Conservation (phyloP, 2,329 filamentous ascomycete species). For the Talaromyces amestolkiae region DNA sequence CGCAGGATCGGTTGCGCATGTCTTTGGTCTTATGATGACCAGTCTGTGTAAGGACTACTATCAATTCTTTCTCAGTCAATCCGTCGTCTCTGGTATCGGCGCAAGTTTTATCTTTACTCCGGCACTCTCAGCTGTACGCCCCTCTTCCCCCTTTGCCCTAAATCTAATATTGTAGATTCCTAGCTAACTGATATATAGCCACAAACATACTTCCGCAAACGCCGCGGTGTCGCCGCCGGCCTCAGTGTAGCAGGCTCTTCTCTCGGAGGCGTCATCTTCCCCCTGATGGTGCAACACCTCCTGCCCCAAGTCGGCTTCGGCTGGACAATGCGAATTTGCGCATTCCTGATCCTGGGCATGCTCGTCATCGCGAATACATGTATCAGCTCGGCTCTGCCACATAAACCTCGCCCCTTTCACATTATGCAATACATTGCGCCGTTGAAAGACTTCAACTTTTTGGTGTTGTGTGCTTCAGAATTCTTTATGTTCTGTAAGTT, state of each 20-base stretch:
- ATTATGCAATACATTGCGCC: conserved; percentile 26
- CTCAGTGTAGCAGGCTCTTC: conserved; percentile 37
- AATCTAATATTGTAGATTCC: neutral
- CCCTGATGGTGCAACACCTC: conserved; percentile 60
- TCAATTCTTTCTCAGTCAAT: conserved; percentile 56
- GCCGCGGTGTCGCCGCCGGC: conserved; percentile 12
- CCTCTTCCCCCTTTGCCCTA: conserved; percentile 44
- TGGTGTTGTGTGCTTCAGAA: conserved; percentile 33
- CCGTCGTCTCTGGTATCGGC: conserved; percentile 52
- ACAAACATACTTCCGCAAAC: conserved; percentile 26
- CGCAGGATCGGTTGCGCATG: conserved; percentile 46
- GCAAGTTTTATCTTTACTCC: conserved; percentile 54
- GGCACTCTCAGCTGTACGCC: conserved; percentile 53
- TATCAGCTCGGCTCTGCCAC: conserved; percentile 47
- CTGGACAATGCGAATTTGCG: conserved; percentile 57
- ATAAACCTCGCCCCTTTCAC: conserved; percentile 21
- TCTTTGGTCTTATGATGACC: conserved; percentile 55
- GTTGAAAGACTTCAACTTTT: conserved; percentile 27
- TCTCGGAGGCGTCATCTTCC: conserved; percentile 59
- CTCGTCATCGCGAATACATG: conserved; percentile 54
- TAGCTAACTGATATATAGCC: conserved; percentile 32
- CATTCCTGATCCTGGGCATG: conserved; percentile 61
- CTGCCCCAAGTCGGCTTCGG: conserved; percentile 54
- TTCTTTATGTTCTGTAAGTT: conserved; percentile 49
- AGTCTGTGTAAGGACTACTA: conserved; percentile 51